These are phyloP conservation scores for Claviceps africana DNA, from an alignment of 2,329 filamentous ascomycete genomes.

Conservation along the genomic window DNA sequence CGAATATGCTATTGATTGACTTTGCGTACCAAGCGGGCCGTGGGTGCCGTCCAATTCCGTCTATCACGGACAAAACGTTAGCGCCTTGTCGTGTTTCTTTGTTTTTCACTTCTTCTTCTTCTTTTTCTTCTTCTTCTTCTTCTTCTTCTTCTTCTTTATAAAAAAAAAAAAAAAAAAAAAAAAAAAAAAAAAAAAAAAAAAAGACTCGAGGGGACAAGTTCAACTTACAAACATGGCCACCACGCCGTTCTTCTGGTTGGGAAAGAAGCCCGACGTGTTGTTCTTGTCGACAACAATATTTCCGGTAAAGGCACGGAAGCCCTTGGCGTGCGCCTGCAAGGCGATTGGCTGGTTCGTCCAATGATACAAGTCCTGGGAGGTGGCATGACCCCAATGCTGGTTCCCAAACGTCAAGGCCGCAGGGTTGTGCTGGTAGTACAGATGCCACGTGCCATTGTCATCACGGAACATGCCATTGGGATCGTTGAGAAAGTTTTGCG, in stretches of 20 bases:
- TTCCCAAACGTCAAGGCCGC: slow-evolving; percentile 35
- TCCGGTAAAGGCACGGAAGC: slow-evolving; percentile 35
- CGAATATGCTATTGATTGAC: slow-evolving; percentile 49
- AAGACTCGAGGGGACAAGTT: no score
- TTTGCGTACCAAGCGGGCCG: slow-evolving; percentile 22
- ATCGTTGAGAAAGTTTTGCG: slow-evolving; percentile 6
- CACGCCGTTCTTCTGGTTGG: slow-evolving; percentile 42
- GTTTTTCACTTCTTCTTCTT: no score
- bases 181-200: no score
- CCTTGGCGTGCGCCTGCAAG: slow-evolving; percentile 33
- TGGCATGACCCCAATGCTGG: slow-evolving; percentile 55
- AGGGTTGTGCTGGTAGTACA: slow-evolving; percentile 48
- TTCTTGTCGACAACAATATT: slow-evolving; percentile 45
- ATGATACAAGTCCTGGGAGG: slow-evolving; percentile 45
- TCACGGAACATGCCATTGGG: slow-evolving; percentile 30
- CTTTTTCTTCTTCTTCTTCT: no score
- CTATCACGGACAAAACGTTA: no score
- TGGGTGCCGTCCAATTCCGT: no score
- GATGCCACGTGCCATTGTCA: slow-evolving; percentile 41
- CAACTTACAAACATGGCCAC: slow-evolving; percentile 35
- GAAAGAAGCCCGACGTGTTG: slow-evolving; percentile 54
- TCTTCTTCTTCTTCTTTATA: no score
- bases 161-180: no score
- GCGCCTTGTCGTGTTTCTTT: no score
- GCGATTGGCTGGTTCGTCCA: slow-evolving; percentile 54